phyloP scores from a whole-genome alignment of 2,329 filamentous ascomycete genomes.

The Graphiopsis chlorocephala region DNA sequence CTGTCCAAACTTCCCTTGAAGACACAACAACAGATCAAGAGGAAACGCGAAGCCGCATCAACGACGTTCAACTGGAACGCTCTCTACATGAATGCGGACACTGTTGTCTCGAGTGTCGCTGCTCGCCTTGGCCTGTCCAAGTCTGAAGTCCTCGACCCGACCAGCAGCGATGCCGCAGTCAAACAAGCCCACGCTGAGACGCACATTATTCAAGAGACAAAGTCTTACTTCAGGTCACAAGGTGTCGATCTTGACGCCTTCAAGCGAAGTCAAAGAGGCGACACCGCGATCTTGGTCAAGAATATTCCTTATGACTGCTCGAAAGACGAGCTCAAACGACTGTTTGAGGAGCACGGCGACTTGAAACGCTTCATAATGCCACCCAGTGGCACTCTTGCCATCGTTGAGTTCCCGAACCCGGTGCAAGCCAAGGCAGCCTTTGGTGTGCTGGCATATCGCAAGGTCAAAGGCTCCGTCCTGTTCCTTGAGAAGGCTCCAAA shows the following conservation, averaged over 20 bases:
- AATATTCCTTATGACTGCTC: conserved; percentile 87
- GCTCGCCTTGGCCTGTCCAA: conserved; percentile 85
- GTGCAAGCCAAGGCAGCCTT: conserved; percentile 82
- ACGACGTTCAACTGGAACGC: conserved; percentile 95
- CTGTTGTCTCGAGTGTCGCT: conserved; percentile 86
- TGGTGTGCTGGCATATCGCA: conserved; percentile 78
- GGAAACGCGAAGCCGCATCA: conserved; percentile 74
- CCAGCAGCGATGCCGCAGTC: conserved; percentile 87
- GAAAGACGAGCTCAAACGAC: conserved; percentile 69
- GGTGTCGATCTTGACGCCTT: conserved; percentile 92
- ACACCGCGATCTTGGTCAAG: conserved; percentile 86
- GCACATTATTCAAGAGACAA: conserved; percentile 92
- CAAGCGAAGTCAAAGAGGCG: conserved; percentile 78
- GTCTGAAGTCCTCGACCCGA: conserved; percentile 89
- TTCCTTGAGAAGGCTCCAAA: conserved; percentile 93
- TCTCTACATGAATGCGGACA: conserved; percentile 96
- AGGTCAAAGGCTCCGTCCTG: conserved; percentile 84
- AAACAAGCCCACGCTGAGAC: conserved; percentile 98
- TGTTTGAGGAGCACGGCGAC: conserved; percentile 84
- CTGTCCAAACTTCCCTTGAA: conserved; percentile 90
- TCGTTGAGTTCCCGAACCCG: conserved; percentile 80
- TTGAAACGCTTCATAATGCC: conserved; percentile 85
- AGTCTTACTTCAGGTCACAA: conserved; percentile 81
- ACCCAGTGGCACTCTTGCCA: conserved; percentile 86
- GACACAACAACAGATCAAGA: conserved; percentile 87